Evolutionary conservation across 1,284 basidiomycete genomes (phyloP), one percentile per base, ranked within the genome.

Genomic region (Rhodotorula sp.): DNA sequence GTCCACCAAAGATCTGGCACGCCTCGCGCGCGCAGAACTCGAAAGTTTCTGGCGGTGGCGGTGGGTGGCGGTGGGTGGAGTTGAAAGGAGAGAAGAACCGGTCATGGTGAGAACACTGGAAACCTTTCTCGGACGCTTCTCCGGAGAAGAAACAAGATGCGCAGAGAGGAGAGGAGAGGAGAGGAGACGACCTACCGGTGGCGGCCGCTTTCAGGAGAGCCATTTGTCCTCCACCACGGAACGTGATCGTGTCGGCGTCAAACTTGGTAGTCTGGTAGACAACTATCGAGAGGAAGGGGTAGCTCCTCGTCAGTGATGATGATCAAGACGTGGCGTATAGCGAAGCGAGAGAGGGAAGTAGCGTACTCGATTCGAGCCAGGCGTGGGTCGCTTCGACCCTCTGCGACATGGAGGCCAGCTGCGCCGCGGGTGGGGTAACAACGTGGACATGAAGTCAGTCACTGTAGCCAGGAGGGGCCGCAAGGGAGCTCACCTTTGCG

Each of bases 1-100:
- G 62, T 1, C 78, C 78, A n/a, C 78, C 78, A 15, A 79, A 76
- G 48, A 79, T 77, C 57, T 78, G 77, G 6, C 69, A 59, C 8
- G 78, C 75, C 61, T 79, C 76, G 56, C 70, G 66, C 0, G 69
- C 75, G 52, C 75, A 76, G 54, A 61, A 75, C 48, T 70, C 73
- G 63, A 75, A 67, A 7, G 71, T 72, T 12, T 72, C 68, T 71
- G 64, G 16, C 12, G 54, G 15, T 29, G n/a, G 34, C 34, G 34
- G 31, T 34, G 31, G 31, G 31, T 34, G 31, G 31, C 31, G 31
- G 34, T 34, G 34, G 34, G 34, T 34, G 34, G 34, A 34, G 34
- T 34, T 34, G 34, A 34, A 29, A 12, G n/a, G 12, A 6, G 7
- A 29, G 12, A 14, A 26, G 26, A 26, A 29, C 29, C 29, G 29